phyloP scores from a whole-genome alignment of 371 early-diverging fungal species.

The Apophysomyces trapeziformis region DNA sequence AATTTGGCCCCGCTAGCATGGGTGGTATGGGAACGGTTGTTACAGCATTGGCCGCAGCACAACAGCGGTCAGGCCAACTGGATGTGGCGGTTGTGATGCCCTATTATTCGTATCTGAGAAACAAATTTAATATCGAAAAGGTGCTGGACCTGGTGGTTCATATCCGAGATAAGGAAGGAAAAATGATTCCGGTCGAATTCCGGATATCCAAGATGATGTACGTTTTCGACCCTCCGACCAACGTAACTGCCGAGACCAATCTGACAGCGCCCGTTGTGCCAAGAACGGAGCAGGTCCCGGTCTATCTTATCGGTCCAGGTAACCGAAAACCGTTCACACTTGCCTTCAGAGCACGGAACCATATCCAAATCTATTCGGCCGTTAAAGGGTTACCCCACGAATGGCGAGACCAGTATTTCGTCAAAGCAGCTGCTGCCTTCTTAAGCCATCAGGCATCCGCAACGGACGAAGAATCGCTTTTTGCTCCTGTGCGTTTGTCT shows the following conservation, averaged over 20 bases:
- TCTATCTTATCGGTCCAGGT: constrained; percentile 64
- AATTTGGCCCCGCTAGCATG: constrained; percentile 67
- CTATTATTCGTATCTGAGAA: constrained; percentile 56
- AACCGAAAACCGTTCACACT: constrained; percentile 47
- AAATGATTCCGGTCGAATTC: constrained; percentile 41
- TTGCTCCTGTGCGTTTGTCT: constrained; percentile 46
- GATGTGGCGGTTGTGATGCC: constrained; percentile 63
- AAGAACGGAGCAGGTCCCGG: constrained; percentile 27
- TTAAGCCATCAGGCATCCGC: constrained; percentile 53
- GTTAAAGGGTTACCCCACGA: constrained; percentile 60
- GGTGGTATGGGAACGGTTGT: constrained; percentile 65
- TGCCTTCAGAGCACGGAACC: constrained; percentile 50
- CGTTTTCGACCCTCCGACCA: constrained; percentile 21
- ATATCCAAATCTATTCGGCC: constrained; percentile 54
- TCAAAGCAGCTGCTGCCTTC: constrained; percentile 62
- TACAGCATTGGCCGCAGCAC: constrained; percentile 62
- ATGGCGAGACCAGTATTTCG: constrained; percentile 69
- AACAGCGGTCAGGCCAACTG: constrained; percentile 50
- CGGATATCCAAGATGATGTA: constrained; percentile 48
- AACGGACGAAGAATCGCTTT: constrained; percentile 57
- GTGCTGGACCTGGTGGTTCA: constrained; percentile 44
- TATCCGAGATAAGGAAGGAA: constrained; percentile 43
- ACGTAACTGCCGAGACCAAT: constrained; percentile 20
- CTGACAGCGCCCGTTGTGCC: constrained; percentile 7
- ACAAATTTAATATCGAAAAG: constrained; percentile 41